A percentile compares a stretch with the other conserved stretches of the same genome.
Conservation (phyloP, 2,329 filamentous ascomycete genomes). For the Camillea tinctor region DNA sequence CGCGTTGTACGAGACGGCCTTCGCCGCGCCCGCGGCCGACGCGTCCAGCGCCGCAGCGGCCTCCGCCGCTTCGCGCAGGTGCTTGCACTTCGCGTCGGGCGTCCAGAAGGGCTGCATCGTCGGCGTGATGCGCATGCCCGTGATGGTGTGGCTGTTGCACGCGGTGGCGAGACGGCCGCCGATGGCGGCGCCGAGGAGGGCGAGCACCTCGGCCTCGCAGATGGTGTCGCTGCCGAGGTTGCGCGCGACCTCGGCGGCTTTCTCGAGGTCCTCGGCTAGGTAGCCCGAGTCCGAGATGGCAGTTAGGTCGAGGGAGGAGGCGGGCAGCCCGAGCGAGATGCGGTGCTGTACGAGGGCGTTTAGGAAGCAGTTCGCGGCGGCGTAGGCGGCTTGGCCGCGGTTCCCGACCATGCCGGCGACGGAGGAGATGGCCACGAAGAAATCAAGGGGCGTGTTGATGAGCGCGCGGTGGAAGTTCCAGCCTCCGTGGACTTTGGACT, state of each 20-base stretch:
- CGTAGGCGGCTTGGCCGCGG: slow-evolving; percentile 52
- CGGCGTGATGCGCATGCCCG: slow-evolving; percentile 50
- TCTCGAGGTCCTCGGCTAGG: slow-evolving; percentile 45
- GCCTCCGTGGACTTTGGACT: slow-evolving; percentile 52
- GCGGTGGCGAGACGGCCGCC: slow-evolving; percentile 40
- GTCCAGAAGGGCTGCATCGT: slow-evolving; percentile 52
- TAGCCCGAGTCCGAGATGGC: slow-evolving; percentile 51
- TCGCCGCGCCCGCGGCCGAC: slow-evolving; percentile 17
- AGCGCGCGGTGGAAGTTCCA: slow-evolving; percentile 54
- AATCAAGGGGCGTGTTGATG: slow-evolving; percentile 41
- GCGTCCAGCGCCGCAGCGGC: slow-evolving; percentile 37
- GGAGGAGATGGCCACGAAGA: slow-evolving; percentile 55
- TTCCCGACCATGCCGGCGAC: slow-evolving; percentile 52
- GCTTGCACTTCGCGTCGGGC: slow-evolving; percentile 53
- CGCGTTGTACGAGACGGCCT: slow-evolving; percentile 43
- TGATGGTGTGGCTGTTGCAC: slow-evolving; percentile 52
- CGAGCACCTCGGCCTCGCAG: slow-evolving; percentile 53
- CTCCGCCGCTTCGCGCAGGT: slow-evolving; percentile 43
- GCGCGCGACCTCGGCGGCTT: slow-evolving; percentile 45
- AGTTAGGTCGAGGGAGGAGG: slow-evolving; percentile 52
- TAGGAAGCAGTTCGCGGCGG: slow-evolving; percentile 48
- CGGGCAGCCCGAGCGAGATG: slow-evolving; percentile 39
- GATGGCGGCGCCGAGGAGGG: slow-evolving; percentile 52
- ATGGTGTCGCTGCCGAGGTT: slow-evolving; percentile 50
- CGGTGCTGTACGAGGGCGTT: slow-evolving; percentile 43